These are phyloP conservation scores for Inga laurina DNA, from an alignment of 306 rosid genomes.

Conservation along the genomic window DNA sequence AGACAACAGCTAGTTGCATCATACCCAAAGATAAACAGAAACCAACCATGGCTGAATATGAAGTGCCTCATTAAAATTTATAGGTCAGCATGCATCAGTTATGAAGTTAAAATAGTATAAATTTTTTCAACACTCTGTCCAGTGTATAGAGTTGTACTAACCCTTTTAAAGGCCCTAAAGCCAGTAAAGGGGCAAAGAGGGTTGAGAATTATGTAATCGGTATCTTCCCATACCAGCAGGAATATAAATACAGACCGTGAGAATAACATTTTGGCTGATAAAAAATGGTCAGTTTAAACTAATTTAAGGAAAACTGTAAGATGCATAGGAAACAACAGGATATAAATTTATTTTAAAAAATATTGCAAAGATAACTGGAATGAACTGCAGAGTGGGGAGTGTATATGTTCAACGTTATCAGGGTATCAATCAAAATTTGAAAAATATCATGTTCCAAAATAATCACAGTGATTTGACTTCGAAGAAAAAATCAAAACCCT, in stretches of 20 bases:
- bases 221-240: background rate
- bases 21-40: constrained; percentile 9
- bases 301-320: background rate
- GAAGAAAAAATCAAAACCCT: background rate
- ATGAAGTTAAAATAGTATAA: background rate
- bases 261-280: background rate
- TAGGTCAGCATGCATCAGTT: background rate
- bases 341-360: background rate
- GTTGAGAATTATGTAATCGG: background rate
- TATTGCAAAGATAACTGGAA: background rate
- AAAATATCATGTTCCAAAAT: background rate
- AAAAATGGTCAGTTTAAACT: background rate
- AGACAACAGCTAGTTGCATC: background rate
- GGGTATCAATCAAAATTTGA: background rate
- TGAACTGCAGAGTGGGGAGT: background rate
- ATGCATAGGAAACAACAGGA: background rate
- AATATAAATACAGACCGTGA: background rate
- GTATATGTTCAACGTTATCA: background rate
- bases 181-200: background rate
- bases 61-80: background rate
- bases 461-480: background rate
- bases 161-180: background rate
- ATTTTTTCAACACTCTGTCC: background rate
- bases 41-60: background rate
- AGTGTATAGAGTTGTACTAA: background rate